Conservation (phyloP, 306 rosid genomes). For the Rosa persica region DNA sequence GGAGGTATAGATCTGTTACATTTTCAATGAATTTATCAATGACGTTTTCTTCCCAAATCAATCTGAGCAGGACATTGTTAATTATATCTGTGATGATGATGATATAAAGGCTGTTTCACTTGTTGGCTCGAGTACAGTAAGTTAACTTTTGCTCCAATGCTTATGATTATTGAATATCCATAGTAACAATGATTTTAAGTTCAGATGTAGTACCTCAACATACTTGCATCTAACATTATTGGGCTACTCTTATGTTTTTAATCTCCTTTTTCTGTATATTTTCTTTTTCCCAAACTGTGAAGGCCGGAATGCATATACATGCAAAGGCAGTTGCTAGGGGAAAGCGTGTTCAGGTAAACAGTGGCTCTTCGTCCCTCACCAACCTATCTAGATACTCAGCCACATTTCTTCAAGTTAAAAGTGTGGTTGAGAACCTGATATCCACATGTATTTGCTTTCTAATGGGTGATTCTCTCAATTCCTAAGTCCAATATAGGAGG, state of each 20-base stretch:
- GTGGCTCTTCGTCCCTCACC: slow-evolving; percentile 10
- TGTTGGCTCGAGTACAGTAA: slow-evolving; percentile 56
- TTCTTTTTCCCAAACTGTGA: slow-evolving; percentile 27
- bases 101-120: slow-evolving; percentile 69
- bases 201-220: slow-evolving; percentile 7
- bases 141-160: slow-evolving; percentile 28
- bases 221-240: neutral
- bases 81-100: slow-evolving; percentile 63
- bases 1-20: neutral
- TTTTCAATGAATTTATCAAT: slow-evolving; percentile 19
- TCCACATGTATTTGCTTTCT: slow-evolving; percentile 6
- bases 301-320: slow-evolving; percentile 64
- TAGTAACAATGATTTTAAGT: neutral
- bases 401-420: neutral
- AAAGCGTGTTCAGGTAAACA: slow-evolving; percentile 67
- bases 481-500: slow-evolving; percentile 61
- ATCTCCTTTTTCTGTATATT: slow-evolving; percentile 8
- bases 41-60: slow-evolving; percentile 12
- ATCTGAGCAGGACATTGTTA: slow-evolving; percentile 52
- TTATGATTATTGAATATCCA: neutral
- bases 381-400: neutral
- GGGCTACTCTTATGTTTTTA: slow-evolving; percentile 7
- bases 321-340: slow-evolving; percentile 65
- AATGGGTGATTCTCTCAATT: slow-evolving; percentile 29
- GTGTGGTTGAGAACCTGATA: neutral